Evolutionary conservation across 768 basidiomycete genomes (phyloP).

Genomic region (Gymnopilus junonius): DNA sequence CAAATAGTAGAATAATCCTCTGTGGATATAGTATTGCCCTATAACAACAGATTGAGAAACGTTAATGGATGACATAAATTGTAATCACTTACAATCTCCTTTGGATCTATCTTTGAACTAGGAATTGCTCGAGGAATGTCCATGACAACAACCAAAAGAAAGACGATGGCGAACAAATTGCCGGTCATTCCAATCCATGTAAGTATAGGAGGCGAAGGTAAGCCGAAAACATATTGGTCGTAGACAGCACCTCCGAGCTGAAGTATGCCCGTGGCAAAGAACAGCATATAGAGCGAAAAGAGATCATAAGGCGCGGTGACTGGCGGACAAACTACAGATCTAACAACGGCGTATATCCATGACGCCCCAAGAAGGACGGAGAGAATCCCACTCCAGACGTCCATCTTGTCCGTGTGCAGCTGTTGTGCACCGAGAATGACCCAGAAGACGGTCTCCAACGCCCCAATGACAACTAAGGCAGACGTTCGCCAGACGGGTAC

Average conservation of each 20-base stretch:
- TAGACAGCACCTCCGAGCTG: constrained; percentile 59
- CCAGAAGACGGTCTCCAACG: constrained; percentile 62
- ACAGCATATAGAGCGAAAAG: constrained; percentile 56
- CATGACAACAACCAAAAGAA: constrained; percentile 51
- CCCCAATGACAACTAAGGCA: constrained; percentile 57
- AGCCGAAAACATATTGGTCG: constrained; percentile 46
- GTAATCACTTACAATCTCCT: constrained; percentile 59
- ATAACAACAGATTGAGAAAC: neutral
- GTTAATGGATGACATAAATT: neutral
- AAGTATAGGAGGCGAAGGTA: constrained; percentile 43
- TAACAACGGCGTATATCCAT: constrained; percentile 72
- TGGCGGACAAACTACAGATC: constrained; percentile 54
- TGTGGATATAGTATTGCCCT: constrained; percentile 62
- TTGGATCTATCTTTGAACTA: constrained; percentile 48
- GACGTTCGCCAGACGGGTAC: constrained; percentile 61
- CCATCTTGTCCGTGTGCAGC: constrained; percentile 37
- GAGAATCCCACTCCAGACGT: constrained; percentile 39
- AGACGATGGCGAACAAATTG: constrained; percentile 49
- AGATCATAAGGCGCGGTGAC: constrained; percentile 67
- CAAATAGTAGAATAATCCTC: constrained; percentile 79
- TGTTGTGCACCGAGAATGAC: constrained; percentile 55
- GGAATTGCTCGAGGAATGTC: constrained; percentile 71
- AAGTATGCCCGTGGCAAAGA: constrained; percentile 50
- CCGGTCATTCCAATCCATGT: constrained; percentile 30
- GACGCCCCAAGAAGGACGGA: constrained; percentile 52